Percentiles rank a stretch among this genome's conserved stretches.
Evolutionary conservation across 208 protist genomes (phyloP).

Genomic region (Acanthamoeba lenticulata): DNA sequence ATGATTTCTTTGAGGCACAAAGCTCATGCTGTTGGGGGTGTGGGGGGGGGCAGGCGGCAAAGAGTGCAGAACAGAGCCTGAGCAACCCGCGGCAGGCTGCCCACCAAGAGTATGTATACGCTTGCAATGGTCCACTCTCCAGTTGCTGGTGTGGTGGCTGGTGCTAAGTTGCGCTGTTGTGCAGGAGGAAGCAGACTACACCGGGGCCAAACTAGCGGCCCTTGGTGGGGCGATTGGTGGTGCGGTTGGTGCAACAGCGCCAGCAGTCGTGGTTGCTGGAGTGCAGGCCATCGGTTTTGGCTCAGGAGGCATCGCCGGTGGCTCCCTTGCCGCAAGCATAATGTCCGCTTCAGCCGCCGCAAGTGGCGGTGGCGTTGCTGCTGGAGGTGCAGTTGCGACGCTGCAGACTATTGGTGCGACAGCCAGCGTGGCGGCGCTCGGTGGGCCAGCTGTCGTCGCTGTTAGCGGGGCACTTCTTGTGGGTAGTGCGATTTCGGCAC

Average conservation of each 20-base stretch:
- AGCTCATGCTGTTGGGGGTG: too few relatives aligned
- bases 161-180: too few relatives aligned
- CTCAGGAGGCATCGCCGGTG: neutral
- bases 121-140: too few relatives aligned
- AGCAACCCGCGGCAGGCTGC: too few relatives aligned
- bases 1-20: neutral
- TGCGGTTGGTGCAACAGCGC: neutral
- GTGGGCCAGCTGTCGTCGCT: neutral
- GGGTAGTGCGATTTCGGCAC: neutral
- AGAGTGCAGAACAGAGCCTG: too few relatives aligned
- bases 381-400: neutral
- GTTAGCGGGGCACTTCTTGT: neutral
- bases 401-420: constrained; percentile 15
- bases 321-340: neutral
- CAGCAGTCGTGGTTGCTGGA: neutral
- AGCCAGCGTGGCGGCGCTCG: neutral
- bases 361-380: constrained; percentile 1
- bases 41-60: too few relatives aligned
- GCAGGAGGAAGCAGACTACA: neutral
- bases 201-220: neutral
- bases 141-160: too few relatives aligned
- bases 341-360: constrained; percentile 29
- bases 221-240: neutral
- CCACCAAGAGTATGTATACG: neutral
- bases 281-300: constrained; percentile 31